A percentile compares a stretch with the other conserved stretches of the same genome.
Conservation (phyloP, 1,139 yeast genomes). For the Saccharomycopsis hybrid region DNA sequence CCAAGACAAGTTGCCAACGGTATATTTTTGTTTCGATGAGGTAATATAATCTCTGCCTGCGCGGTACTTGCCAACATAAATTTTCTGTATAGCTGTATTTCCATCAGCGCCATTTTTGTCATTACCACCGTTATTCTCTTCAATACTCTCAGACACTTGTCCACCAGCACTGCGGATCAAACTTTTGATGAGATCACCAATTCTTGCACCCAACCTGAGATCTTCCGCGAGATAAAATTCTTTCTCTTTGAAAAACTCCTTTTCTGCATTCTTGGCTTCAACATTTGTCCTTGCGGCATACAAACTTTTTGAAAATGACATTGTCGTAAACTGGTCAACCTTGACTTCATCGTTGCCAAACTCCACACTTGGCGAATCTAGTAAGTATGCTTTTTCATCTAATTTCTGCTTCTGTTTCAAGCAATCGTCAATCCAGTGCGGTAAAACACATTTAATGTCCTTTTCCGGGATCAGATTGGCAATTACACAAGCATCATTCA, state of each 20-base stretch:
- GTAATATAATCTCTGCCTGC: constrained; percentile 46
- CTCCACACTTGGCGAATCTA: constrained; percentile 1
- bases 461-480: constrained; percentile 26
- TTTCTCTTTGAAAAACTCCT: constrained; percentile 5
- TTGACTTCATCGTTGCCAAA: not conserved
- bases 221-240: constrained; percentile 13
- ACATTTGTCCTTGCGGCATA: not conserved
- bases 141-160: not conserved
- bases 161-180: constrained; percentile 14
- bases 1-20: constrained; percentile 65
- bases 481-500: constrained; percentile 22
- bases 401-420: constrained; percentile 24
- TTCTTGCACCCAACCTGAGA: constrained; percentile 4
- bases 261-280: not conserved
- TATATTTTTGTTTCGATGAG: constrained; percentile 28
- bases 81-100: constrained; percentile 26
- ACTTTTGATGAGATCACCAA: not conserved
- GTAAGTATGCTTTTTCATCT: constrained; percentile 10
- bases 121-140: not conserved
- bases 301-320: not conserved
- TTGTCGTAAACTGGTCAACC: not conserved
- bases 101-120: not conserved
- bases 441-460: constrained; percentile 38
- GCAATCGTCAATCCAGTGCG: constrained; percentile 44
- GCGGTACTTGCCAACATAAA: constrained; percentile 63